phyloP scores from a whole-genome alignment of 2,329 filamentous ascomycete genomes.

The Aspergillus fructus region DNA sequence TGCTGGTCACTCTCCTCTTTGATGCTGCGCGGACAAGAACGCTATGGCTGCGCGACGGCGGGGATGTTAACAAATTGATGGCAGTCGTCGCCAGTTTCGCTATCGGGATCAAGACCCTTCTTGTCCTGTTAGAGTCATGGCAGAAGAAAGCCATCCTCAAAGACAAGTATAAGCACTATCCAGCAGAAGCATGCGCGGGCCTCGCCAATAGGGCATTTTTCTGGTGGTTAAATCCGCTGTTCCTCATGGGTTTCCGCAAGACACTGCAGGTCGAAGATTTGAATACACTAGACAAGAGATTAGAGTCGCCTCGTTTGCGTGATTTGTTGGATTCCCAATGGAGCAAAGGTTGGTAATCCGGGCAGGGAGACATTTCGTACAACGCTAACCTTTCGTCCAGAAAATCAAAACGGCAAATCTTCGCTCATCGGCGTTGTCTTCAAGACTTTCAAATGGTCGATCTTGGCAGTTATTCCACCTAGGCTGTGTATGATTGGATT shows the following conservation, averaged over 20 bases:
- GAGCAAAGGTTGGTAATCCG: constrained; percentile 34
- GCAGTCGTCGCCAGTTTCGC: constrained; percentile 43
- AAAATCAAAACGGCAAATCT: neutral
- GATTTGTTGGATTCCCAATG: constrained; percentile 37
- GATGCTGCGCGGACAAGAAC: constrained; percentile 49
- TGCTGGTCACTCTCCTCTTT: constrained; percentile 47
- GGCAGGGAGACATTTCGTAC: neutral
- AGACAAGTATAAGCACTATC: constrained; percentile 39
- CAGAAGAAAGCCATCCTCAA: constrained; percentile 47
- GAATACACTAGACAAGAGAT: constrained; percentile 45
- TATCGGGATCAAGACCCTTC: constrained; percentile 43
- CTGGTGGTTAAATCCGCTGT: constrained; percentile 55
- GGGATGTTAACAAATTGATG: constrained; percentile 34
- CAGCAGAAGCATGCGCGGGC: constrained; percentile 53
- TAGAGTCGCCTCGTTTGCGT: constrained; percentile 44
- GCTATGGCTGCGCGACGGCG: constrained; percentile 37
- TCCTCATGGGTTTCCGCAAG: constrained; percentile 50
- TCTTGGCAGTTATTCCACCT: constrained; percentile 33
- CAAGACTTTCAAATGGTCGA: constrained; percentile 32
- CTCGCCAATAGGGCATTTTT: constrained; percentile 51
- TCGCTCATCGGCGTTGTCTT: constrained; percentile 14
- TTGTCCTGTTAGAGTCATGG: constrained; percentile 46
- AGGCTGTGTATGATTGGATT: constrained; percentile 35
- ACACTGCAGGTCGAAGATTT: constrained; percentile 47
- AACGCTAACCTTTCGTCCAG: constrained; percentile 14